phyloP scores from a whole-genome alignment of 2,329 filamentous ascomycete genomes.

The Ophiobolus disseminans region DNA sequence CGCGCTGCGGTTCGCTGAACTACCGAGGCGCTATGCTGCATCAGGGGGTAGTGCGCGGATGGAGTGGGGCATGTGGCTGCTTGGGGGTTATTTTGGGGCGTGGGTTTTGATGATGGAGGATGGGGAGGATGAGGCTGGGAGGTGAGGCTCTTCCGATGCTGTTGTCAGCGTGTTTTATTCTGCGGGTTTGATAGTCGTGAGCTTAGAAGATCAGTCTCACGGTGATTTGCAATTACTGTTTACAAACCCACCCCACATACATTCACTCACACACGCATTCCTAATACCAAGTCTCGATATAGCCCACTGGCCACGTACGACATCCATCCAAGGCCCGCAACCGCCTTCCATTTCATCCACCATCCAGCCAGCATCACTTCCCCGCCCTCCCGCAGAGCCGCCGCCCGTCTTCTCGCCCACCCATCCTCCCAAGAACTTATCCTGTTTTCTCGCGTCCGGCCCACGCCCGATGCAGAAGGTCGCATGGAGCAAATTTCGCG shows the following conservation, averaged over 20 bases:
- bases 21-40: slow-evolving; percentile 28
- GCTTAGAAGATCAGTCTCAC: too few relatives aligned
- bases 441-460: neutral
- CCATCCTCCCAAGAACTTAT: slow-evolving; percentile 11
- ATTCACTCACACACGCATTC: too few relatives aligned
- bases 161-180: too few relatives aligned
- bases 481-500: neutral
- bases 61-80: neutral
- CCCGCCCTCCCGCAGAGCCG: slow-evolving; percentile 38
- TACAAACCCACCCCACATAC: too few relatives aligned
- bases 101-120: too few relatives aligned
- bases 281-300: too few relatives aligned
- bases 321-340: slow-evolving; percentile 12
- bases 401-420: slow-evolving; percentile 33
- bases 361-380: neutral
- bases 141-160: too few relatives aligned
- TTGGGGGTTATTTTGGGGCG: neutral
- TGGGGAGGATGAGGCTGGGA: neutral
- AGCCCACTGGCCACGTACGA: too few relatives aligned
- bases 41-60: too few relatives aligned
- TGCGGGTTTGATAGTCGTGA: too few relatives aligned
- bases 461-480: neutral
- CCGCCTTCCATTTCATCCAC: slow-evolving; percentile 4
- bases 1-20: slow-evolving; percentile 16
- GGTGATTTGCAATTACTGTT: too few relatives aligned